Evolutionary conservation across 306 rosid species (phyloP), one percentile per base, ranked within the genome.

Genomic region (Cicer arietinum): DNA sequence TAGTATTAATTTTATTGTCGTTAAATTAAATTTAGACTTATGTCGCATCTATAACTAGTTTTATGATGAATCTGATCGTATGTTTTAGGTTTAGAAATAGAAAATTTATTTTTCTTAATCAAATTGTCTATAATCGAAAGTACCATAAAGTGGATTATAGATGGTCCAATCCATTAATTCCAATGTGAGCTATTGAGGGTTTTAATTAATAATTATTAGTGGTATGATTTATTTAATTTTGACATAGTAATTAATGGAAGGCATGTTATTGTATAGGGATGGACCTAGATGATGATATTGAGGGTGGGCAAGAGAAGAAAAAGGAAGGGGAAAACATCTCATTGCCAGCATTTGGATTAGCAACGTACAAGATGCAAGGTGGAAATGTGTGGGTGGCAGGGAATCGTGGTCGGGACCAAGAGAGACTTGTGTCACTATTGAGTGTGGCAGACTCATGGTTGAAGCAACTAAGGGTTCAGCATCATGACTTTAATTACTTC

Each of bases 401-500:
- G 69, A 91, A 89, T 69, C 42, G 79, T 37, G 99, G 99, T 7
- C 73, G 85, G 88, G 99, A 95, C 92, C 94, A 88, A 73, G 96
- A 89, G 52, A 86, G 85, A 87, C 77, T 95, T 2, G 10, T 80
- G 73, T 83, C 97, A 1, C 88, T 95, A 1, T 80, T 81, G 80
- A 90, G 98, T 37, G 94, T 92, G 69, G 99, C 99, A 0, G 96
- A 95, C 73, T 95, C 99, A 16, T 95, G 99, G 99, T 79, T 95
- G 77, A 95, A 95, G 92, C 99, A 95, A 42, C 80, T 92, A n/a
- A 84, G 89, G 87, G 98, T 95, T 75, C 97, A 90, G 46, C 99
- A 95, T 77, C 99, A 90, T 75, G 99, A 95, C 89, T 95, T 92
- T 86, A 87, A 89, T 80, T 84, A 89, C 85, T 95, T 95, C 88